Conservation (phyloP, 305 asterid genomes). For the Fraxinus nigra region DNA sequence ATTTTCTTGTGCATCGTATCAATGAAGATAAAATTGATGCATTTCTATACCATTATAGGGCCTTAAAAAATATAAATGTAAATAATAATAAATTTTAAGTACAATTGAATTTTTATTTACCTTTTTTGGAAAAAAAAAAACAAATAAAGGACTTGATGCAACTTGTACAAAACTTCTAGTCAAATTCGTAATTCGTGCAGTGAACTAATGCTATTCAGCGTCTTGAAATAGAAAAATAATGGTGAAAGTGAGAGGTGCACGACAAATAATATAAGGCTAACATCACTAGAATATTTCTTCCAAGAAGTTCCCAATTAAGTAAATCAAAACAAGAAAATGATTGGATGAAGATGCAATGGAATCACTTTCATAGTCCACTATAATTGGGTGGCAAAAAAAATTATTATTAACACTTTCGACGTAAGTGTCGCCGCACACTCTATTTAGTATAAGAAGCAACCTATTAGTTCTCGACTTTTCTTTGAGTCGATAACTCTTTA, state of each 20-base stretch:
- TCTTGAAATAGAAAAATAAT: not conserved
- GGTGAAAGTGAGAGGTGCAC: slow-evolving; percentile 19
- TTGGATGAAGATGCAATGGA: slow-evolving; percentile 61
- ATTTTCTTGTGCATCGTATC: not conserved
- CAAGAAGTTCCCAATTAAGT: slow-evolving; percentile 28
- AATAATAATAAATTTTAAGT: too few relatives aligned
- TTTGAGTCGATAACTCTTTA: not conserved
- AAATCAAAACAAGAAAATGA: slow-evolving; percentile 31
- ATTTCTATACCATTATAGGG: not conserved
- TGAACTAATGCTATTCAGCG: not conserved
- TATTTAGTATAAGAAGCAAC: not conserved
- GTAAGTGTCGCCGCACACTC: not conserved
- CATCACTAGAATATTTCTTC: slow-evolving; percentile 28
- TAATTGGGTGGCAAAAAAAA: slow-evolving; percentile 35
- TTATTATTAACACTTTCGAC: slow-evolving; percentile 21
- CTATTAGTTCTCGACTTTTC: not conserved
- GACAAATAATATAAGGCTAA: slow-evolving; percentile 40
- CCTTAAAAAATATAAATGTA: not conserved
- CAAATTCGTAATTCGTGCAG: not conserved
- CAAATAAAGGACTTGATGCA: too few relatives aligned
- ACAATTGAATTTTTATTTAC: not conserved
- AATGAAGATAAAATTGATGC: not conserved
- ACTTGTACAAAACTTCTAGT: too few relatives aligned
- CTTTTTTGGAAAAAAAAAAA: not conserved
- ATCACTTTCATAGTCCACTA: slow-evolving; percentile 21